Evolutionary conservation across 768 basidiomycete genomes (phyloP).

Genomic region (Cytidiella melzeri): DNA sequence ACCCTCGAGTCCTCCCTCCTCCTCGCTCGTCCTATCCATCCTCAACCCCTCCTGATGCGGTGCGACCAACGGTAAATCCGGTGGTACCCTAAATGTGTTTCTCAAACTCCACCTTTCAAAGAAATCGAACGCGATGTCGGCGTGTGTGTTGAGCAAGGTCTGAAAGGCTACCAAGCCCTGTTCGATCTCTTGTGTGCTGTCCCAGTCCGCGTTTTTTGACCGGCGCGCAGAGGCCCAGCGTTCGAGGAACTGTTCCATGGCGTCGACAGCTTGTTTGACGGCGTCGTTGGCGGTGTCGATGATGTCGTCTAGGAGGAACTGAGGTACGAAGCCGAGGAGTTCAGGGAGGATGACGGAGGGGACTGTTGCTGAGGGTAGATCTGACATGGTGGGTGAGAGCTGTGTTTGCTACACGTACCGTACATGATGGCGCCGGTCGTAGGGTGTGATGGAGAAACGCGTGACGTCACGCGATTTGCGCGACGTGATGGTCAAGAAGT

Average conservation of each 20-base stretch:
- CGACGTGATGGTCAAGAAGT: too few species aligned
- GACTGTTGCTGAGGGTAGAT: too few species aligned
- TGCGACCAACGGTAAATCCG: conserved; percentile 61
- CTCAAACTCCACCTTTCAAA: conserved; percentile 87
- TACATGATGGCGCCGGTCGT: too few species aligned
- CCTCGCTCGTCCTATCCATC: conserved; percentile 53
- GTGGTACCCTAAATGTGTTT: conserved; percentile 78
- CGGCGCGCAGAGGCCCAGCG: conserved; percentile 64
- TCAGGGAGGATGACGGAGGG: conserved; percentile 58
- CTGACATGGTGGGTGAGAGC: too few species aligned
- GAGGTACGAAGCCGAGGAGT: conserved; percentile 78
- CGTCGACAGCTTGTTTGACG: conserved; percentile 71
- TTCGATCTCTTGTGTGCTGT: conserved; percentile 63
- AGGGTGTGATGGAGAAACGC: too few species aligned
- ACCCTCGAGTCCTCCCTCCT: conserved; percentile 45
- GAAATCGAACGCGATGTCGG: conserved; percentile 87
- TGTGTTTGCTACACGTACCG: too few species aligned
- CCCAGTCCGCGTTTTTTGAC: conserved; percentile 42
- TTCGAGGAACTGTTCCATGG: conserved; percentile 70
- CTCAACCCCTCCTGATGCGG: conserved; percentile 74
- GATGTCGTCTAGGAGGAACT: conserved; percentile 80
- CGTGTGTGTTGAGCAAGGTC: conserved; percentile 81
- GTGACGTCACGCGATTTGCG: too few species aligned
- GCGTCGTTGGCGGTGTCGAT: conserved; percentile 79
- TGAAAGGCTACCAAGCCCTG: conserved; percentile 84